Evolutionary conservation across 2,329 filamentous ascomycete species (phyloP).

Genomic region (Fusarium devonianum): DNA sequence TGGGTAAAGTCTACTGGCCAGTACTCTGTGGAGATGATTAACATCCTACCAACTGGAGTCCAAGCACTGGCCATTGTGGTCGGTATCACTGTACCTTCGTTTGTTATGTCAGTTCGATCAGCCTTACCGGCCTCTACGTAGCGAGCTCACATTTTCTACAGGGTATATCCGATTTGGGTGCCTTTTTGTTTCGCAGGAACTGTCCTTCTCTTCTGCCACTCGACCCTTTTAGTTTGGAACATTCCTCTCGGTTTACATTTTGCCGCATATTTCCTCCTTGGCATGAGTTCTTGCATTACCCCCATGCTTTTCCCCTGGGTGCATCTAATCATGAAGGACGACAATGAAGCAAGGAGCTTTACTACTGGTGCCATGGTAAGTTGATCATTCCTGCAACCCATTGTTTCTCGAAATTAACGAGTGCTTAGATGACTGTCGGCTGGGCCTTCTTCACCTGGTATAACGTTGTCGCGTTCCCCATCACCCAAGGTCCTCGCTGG

Average conservation of each 20-base stretch:
- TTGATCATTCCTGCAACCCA: background rate
- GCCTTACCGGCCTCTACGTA: background rate
- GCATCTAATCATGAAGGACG: slow-evolving; percentile 36
- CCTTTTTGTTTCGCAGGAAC: slow-evolving; percentile 37
- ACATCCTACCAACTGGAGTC: slow-evolving; percentile 36
- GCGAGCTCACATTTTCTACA: background rate
- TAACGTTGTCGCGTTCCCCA: slow-evolving; percentile 34
- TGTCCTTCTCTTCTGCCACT: slow-evolving; percentile 34
- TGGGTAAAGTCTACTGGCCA: slow-evolving; percentile 36
- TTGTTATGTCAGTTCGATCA: slow-evolving; percentile 18
- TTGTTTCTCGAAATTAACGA: background rate
- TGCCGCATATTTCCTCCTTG: slow-evolving; percentile 25
- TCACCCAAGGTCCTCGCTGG: slow-evolving; percentile 31
- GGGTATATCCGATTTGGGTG: slow-evolving; percentile 38
- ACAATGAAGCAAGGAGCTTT: slow-evolving; percentile 34
- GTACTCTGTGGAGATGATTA: slow-evolving; percentile 38
- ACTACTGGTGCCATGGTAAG: slow-evolving; percentile 39
- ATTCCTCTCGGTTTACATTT: slow-evolving; percentile 35
- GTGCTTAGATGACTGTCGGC: slow-evolving; percentile 41
- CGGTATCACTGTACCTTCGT: slow-evolving; percentile 33
- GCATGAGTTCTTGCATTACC: slow-evolving; percentile 34
- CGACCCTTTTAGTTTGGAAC: slow-evolving; percentile 34
- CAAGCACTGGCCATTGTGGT: slow-evolving; percentile 42
- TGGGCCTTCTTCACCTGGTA: slow-evolving; percentile 39
- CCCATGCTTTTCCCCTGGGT: slow-evolving; percentile 39